Evolutionary conservation across 768 basidiomycete species (phyloP).

Genomic region (Tubosaeta sp.): DNA sequence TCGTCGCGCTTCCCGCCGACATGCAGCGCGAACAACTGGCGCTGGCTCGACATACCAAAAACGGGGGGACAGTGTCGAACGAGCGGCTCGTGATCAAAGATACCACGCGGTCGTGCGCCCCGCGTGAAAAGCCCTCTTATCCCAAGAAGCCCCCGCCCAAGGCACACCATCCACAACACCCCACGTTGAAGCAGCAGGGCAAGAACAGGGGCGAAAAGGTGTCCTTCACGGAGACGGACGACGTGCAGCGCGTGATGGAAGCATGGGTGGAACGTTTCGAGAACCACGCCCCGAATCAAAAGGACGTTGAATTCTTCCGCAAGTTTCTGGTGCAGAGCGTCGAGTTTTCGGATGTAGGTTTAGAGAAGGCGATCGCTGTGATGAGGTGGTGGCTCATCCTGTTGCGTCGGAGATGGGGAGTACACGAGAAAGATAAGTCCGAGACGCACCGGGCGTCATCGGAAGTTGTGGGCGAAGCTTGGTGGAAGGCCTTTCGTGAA

Average conservation of each 20-base stretch:
- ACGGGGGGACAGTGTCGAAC: conserved; percentile 28
- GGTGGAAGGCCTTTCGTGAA: conserved; percentile 78
- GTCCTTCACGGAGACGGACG: conserved; percentile 58
- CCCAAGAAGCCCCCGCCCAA: conserved; percentile 50
- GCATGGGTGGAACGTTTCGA: conserved; percentile 69
- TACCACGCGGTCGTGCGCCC: conserved; percentile 11
- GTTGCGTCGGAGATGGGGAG: conserved; percentile 58
- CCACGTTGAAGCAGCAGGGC: conserved; percentile 54
- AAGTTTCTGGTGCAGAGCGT: conserved; percentile 69
- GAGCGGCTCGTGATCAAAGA: conserved; percentile 51
- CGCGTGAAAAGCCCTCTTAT: conserved; percentile 32
- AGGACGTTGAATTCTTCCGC: conserved; percentile 72
- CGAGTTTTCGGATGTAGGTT: conserved; percentile 60
- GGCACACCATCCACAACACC: conserved; percentile 47
- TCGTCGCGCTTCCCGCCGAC: conserved; percentile 54
- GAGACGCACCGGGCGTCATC: conserved; percentile 36
- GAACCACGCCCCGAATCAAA: conserved; percentile 59
- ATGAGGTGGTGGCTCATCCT: conserved; percentile 82
- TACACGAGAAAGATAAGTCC: conserved; percentile 41
- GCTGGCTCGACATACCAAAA: conserved; percentile 48
- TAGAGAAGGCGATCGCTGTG: conserved; percentile 66
- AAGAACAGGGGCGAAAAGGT: conserved; percentile 50
- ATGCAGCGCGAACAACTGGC: conserved; percentile 74
- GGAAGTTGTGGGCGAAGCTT: conserved; percentile 53
- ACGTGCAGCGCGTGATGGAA: conserved; percentile 69